Evolutionary conservation across 2,329 filamentous ascomycete genomes (phyloP).

Genomic region (Cryphonectria radicalis): DNA sequence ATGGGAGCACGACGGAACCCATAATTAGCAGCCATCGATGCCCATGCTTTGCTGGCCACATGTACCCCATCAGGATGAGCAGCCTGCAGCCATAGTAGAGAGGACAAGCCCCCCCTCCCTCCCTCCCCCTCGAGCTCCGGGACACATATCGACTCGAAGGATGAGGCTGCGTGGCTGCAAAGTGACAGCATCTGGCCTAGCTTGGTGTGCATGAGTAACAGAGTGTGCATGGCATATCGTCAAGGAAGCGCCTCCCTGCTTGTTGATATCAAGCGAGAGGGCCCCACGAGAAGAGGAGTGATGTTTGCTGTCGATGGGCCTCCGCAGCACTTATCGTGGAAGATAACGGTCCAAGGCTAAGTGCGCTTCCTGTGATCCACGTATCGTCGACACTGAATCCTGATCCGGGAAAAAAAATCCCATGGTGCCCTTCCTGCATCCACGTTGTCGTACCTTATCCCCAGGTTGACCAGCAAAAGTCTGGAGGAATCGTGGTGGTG

Average conservation of each 20-base stretch:
- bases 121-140: not conserved
- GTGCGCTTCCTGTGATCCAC: not conserved
- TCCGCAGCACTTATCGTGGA: not conserved
- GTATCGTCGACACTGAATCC: not conserved
- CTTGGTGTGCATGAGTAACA: not conserved
- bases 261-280: not conserved
- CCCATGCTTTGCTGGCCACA: not conserved
- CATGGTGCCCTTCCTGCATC: not conserved
- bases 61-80: not conserved
- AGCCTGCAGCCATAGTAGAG: not conserved
- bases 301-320: not conserved
- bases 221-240: not conserved
- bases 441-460: not conserved
- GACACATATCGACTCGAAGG: constrained; percentile 15
- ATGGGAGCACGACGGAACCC: not conserved
- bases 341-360: not conserved
- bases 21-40: not conserved
- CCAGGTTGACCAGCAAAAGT: not conserved
- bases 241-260: not conserved
- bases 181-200: constrained; percentile 25
- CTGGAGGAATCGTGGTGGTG: not conserved
- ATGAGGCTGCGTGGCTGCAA: constrained; percentile 25
- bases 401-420: not conserved
- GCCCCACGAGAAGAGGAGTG: not conserved
- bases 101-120: not conserved